Conservation (phyloP, 345 rosid genomes). For the Moringa oleifera region DNA sequence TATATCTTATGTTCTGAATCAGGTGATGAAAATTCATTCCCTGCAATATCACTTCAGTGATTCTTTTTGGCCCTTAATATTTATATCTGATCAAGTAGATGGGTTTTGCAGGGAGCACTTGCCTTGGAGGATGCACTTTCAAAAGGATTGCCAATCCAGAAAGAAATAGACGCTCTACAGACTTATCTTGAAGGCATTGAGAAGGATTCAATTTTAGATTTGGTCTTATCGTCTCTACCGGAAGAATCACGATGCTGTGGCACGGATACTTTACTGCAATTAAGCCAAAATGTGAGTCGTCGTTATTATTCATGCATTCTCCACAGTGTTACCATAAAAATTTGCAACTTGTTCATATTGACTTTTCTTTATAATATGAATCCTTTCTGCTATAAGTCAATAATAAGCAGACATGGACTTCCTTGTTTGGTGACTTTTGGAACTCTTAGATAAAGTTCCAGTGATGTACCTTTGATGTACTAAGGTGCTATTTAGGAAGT, state of each 20-base stretch:
- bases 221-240: conserved; percentile 86
- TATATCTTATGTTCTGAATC: not conserved
- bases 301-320: not conserved
- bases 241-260: conserved; percentile 75
- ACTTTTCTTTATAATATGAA: too few relatives aligned
- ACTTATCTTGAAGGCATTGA: conserved; percentile 58
- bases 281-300: conserved; percentile 66
- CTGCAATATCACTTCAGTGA: not conserved
- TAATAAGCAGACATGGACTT: too few relatives aligned
- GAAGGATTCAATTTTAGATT: conserved; percentile 62
- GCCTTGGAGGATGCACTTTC: conserved; percentile 90
- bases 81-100: conserved; percentile 8
- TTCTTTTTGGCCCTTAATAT: conserved; percentile 12
- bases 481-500: too few relatives aligned
- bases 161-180: conserved; percentile 64
- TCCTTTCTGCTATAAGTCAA: too few relatives aligned
- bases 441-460: too few relatives aligned
- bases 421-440: too few relatives aligned
- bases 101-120: conserved; percentile 61
- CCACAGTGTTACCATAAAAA: too few relatives aligned
- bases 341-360: too few relatives aligned
- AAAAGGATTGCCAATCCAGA: conserved; percentile 77
- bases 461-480: too few relatives aligned
- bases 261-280: conserved; percentile 58
- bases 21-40: not conserved